These are phyloP conservation scores for Rosa rugosa DNA, from an alignment of 306 rosid species.

Conservation along the genomic window DNA sequence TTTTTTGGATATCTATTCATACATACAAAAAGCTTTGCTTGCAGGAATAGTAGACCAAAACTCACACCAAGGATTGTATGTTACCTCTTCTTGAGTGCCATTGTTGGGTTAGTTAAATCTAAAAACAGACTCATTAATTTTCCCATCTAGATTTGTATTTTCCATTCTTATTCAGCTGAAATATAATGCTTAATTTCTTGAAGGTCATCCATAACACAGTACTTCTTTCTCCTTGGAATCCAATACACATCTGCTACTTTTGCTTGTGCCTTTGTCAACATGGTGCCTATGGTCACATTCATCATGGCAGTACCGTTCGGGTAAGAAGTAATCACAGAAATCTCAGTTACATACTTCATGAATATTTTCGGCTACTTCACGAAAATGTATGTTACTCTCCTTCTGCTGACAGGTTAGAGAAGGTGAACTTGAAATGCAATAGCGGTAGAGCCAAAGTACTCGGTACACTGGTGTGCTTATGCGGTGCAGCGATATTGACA, in stretches of 20 bases:
- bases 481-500: conserved; percentile 63
- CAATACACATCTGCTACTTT: conserved; percentile 91
- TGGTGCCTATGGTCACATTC: conserved; percentile 78
- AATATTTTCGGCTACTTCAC: neutral
- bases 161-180: neutral
- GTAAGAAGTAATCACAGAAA: conserved; percentile 29
- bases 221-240: conserved; percentile 80
- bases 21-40: conserved; percentile 22
- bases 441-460: conserved; percentile 77
- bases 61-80: conserved; percentile 63
- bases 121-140: neutral
- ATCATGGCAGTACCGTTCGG: conserved; percentile 82
- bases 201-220: conserved; percentile 83
- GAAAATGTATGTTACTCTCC: neutral
- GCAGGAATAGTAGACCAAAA: conserved; percentile 63
- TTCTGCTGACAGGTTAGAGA: conserved; percentile 53
- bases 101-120: conserved; percentile 65
- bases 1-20: neutral
- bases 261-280: conserved; percentile 79
- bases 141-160: neutral
- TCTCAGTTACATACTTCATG: neutral
- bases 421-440: conserved; percentile 60
- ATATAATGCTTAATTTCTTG: conserved; percentile 14
- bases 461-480: conserved; percentile 68
- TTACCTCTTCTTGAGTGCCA: conserved; percentile 81